Evolutionary conservation across 306 rosid species (phyloP), one percentile per base, ranked within the genome.

Genomic region (Carpinus viminea): DNA sequence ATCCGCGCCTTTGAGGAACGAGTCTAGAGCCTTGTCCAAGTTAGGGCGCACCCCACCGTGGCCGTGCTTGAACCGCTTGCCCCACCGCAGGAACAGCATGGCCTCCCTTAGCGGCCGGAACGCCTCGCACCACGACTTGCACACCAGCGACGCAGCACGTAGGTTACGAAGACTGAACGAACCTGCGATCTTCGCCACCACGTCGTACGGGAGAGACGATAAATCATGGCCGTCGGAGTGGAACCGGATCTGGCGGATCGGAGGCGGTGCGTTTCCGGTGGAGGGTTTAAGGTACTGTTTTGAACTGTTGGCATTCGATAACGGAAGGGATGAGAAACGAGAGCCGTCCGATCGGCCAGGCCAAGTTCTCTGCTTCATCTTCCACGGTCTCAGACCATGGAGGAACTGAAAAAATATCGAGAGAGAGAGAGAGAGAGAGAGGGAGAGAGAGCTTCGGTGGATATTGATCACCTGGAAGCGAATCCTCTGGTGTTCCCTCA

Each of bases 11-110:
- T 87, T 92, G 70, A 81, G 28, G 75, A 92, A 95, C 74, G 89
- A 85, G 15, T 90, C 85, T 2, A 92, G 88, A 2, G 98, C 98
- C 85, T 95, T 92, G 1, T 83, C 90, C 9, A 59, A 43, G 74
- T 87, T 86, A 4, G 76, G 82, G 1, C 73, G 72, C 45, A 95
- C 88, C 11, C 93, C 93, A 3, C 81, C 82, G 4, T 71, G 72
- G 46, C 97, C 98, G 73, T 95, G 98, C 89, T 95, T 92, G 88
- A 89, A 89, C 57, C 86, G 85, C 80, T 95, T 95, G 47, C 98
- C 97, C 97, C 89, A 81, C 74, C 73, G 66, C 69, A 91, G 70
- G 21, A 87, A 82, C 78, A 82, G 34, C 96, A 91, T 88, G 47
- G 91, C 96, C 86, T 90, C 92, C 78, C 97, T 89, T 78, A 87